Evolutionary conservation across 2,329 filamentous ascomycete species (phyloP).

Genomic region (Ilyonectria mors-panacis): DNA sequence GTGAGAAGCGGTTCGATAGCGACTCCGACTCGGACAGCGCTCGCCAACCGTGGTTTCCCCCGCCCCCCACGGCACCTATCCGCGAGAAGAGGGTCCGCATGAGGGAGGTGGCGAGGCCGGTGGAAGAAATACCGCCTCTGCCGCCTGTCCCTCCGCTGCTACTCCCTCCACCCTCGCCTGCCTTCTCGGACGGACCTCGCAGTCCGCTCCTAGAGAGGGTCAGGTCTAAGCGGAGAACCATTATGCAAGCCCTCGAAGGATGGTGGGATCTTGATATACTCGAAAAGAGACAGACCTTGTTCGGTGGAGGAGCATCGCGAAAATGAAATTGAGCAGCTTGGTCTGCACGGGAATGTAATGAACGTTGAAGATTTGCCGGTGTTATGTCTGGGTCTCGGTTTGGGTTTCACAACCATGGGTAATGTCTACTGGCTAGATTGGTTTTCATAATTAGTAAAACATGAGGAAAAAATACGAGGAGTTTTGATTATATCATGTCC

Average conservation of each 20-base stretch:
- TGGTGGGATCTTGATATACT: conserved; percentile 70
- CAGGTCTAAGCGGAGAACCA: conserved; percentile 61
- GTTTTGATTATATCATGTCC: conserved; percentile 17
- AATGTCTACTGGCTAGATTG: conserved; percentile 52
- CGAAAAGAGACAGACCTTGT: conserved; percentile 59
- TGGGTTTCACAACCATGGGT: conserved; percentile 34
- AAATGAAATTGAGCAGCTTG: conserved; percentile 26
- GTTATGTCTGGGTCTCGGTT: conserved; percentile 25
- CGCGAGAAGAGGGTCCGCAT: conserved; percentile 42
- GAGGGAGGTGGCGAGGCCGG: conserved; percentile 45
- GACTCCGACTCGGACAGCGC: conserved; percentile 51
- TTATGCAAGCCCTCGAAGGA: conserved; percentile 65
- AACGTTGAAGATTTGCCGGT: conserved; percentile 31
- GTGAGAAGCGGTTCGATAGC: conserved; percentile 51
- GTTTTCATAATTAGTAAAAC: conserved; percentile 38
- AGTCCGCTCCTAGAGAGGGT: conserved; percentile 47
- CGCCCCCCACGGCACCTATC: conserved; percentile 55
- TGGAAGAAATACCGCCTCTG: conserved; percentile 51
- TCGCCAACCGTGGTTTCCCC: conserved; percentile 50
- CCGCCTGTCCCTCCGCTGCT: conserved; percentile 46
- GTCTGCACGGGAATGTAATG: conserved; percentile 30
- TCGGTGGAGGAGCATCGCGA: conserved; percentile 44
- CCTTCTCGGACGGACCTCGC: conserved; percentile 35
- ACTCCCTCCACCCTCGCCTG: conserved; percentile 38
- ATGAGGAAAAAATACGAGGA: conserved; percentile 27